A percentile compares a stretch with the other conserved stretches of the same genome.
Evolutionary conservation across 1,284 basidiomycete genomes (phyloP).

Genomic region (Fomitiporia mediterranea): DNA sequence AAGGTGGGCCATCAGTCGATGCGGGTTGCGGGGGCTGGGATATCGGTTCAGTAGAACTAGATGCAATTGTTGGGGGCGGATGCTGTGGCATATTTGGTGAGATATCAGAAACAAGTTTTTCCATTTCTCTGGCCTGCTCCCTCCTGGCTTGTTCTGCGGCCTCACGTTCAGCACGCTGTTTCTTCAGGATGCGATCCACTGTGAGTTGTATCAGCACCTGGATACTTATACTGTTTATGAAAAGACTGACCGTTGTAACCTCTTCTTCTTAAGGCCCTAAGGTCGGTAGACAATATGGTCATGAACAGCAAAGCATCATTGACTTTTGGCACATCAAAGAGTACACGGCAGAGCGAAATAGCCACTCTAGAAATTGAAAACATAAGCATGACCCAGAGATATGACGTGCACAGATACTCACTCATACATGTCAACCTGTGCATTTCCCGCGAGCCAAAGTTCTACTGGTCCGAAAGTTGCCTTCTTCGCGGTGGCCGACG

Average conservation of each 20-base stretch:
- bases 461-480: slow-evolving; percentile 59
- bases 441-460: slow-evolving; percentile 70
- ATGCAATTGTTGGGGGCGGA: slow-evolving; percentile 9
- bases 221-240: no score
- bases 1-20: not conserved
- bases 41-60: not conserved
- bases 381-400: slow-evolving; percentile 3
- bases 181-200: slow-evolving; percentile 90
- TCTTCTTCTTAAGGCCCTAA: slow-evolving; percentile 78
- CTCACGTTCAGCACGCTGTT: slow-evolving; percentile 73
- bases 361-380: slow-evolving; percentile 53
- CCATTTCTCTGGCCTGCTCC: slow-evolving; percentile 26
- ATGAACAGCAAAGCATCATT: slow-evolving; percentile 87
- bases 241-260: slow-evolving; percentile 69
- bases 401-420: slow-evolving; percentile 42
- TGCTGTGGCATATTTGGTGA: slow-evolving; percentile 11
- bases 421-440: slow-evolving; percentile 91
- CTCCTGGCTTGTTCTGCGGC: slow-evolving; percentile 47
- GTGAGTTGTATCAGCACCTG: no score
- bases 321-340: slow-evolving; percentile 72
- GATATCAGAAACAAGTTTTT: slow-evolving; percentile 18
- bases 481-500: slow-evolving; percentile 71
- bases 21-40: not conserved
- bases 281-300: slow-evolving; percentile 89
- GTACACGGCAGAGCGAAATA: slow-evolving; percentile 67